phyloP scores from a whole-genome alignment of 2,329 filamentous ascomycete genomes.

The Fusarium veterinarium region DNA sequence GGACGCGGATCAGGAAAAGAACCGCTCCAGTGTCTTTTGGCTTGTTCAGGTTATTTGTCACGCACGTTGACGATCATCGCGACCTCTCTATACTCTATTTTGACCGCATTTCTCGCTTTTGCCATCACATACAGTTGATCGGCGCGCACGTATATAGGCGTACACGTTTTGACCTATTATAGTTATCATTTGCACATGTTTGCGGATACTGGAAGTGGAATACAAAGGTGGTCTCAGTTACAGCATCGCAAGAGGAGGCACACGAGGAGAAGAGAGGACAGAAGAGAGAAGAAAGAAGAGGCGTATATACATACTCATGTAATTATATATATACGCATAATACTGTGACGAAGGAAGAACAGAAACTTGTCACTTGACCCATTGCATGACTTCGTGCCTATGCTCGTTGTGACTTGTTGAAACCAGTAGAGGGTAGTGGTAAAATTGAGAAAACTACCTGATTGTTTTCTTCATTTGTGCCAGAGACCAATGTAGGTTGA shows the following conservation, averaged over 20 bases:
- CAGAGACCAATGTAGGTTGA: background rate
- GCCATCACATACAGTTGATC: constrained; percentile 8
- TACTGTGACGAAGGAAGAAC: constrained; percentile 32
- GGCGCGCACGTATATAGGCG: constrained; percentile 16
- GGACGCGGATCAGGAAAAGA: constrained; percentile 21
- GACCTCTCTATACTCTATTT: background rate
- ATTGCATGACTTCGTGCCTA: background rate
- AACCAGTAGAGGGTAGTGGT: background rate
- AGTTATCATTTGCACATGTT: background rate
- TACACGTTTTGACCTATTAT: constrained; percentile 27
- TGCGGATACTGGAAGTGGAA: background rate
- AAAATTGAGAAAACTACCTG: background rate
- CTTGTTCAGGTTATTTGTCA: constrained; percentile 10
- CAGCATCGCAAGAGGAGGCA: constrained; percentile 6
- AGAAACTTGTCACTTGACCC: constrained; percentile 15
- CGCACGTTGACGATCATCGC: background rate
- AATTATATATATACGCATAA: constrained; percentile 38
- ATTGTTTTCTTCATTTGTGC: too few species aligned
- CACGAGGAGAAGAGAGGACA: background rate
- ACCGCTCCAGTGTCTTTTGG: constrained; percentile 11
- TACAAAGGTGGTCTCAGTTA: background rate
- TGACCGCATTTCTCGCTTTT: background rate
- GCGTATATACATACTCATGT: constrained; percentile 38
- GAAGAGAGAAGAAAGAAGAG: background rate
- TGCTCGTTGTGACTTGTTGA: background rate